Evolutionary conservation across 352 stramenopile species (phyloP).

Genomic region (Phytopythium ostracodes): DNA sequence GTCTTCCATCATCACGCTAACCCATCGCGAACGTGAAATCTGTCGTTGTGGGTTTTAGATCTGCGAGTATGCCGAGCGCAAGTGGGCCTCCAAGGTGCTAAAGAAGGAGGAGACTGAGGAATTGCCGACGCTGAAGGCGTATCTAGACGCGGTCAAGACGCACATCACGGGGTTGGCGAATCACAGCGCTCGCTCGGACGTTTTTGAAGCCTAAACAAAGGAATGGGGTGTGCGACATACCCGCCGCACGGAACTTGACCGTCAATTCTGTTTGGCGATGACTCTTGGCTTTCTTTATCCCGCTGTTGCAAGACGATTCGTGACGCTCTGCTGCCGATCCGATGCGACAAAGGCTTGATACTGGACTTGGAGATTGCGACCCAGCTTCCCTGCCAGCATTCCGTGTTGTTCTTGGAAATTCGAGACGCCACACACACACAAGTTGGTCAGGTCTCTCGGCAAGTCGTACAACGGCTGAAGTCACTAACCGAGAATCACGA

Average conservation of each 20-base stretch:
- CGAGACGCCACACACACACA: neutral
- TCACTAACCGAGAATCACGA: neutral
- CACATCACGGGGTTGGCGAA: slow-evolving; percentile 47
- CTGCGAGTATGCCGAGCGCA: slow-evolving; percentile 91
- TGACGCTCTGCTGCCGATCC: neutral
- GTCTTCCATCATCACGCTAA: neutral
- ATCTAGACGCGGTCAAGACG: slow-evolving; percentile 74
- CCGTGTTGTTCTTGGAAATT: slow-evolving; percentile 28
- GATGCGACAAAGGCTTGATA: slow-evolving; percentile 31
- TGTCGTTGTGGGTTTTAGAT: slow-evolving; percentile 33
- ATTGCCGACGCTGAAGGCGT: slow-evolving; percentile 59
- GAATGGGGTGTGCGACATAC: neutral
- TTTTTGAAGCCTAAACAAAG: slow-evolving; percentile 46
- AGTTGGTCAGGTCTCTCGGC: too few relatives aligned
- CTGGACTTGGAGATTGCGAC: slow-evolving; percentile 30
- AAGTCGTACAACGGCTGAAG: neutral
- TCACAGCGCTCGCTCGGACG: slow-evolving; percentile 29
- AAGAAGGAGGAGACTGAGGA: slow-evolving; percentile 80
- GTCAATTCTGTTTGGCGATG: neutral
- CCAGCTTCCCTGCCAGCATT: slow-evolving; percentile 24
- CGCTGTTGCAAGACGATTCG: neutral
- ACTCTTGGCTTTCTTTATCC: neutral
- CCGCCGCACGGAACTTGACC: neutral
- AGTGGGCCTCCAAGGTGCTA: slow-evolving; percentile 89
- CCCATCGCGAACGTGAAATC: neutral